Percentiles rank a stretch among this genome's conserved stretches.
Conservation (phyloP, 2,329 filamentous ascomycete genomes). For the Aspergillus fumigatiaffinis region DNA sequence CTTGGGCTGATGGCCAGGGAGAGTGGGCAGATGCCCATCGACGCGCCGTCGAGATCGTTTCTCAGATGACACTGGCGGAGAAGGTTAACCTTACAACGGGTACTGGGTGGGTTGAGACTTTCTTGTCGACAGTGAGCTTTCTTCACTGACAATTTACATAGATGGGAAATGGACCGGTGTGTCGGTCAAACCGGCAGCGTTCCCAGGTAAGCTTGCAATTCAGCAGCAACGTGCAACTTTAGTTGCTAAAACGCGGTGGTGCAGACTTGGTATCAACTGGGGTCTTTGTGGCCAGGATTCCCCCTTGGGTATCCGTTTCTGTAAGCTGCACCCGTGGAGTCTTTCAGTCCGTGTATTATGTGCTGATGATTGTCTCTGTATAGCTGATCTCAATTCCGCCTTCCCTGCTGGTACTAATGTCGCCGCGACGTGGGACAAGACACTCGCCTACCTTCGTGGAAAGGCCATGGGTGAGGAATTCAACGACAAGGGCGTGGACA, state of each 20-base stretch:
- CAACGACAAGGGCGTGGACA: slow-evolving; percentile 69
- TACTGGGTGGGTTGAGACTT: slow-evolving; percentile 59
- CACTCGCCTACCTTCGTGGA: slow-evolving; percentile 65
- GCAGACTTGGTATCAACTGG: slow-evolving; percentile 51
- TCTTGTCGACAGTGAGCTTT: not conserved
- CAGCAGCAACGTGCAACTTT: not conserved
- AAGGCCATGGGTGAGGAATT: slow-evolving; percentile 72
- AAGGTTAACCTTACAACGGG: slow-evolving; percentile 96
- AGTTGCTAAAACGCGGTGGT: not conserved
- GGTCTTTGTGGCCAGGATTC: slow-evolving; percentile 84
- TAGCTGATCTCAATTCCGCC: slow-evolving; percentile 73
- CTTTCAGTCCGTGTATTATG: not conserved
- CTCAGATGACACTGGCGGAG: slow-evolving; percentile 75
- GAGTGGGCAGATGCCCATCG: slow-evolving; percentile 72
- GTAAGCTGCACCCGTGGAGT: slow-evolving; percentile 30
- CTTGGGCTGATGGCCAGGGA: slow-evolving; percentile 74
- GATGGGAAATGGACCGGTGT: slow-evolving; percentile 67
- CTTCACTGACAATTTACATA: slow-evolving; percentile 22
- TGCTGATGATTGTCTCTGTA: not conserved
- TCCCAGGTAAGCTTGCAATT: slow-evolving; percentile 32
- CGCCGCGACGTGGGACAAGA: slow-evolving; percentile 77
- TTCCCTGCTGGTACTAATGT: slow-evolving; percentile 76
- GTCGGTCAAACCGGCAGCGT: slow-evolving; percentile 64
- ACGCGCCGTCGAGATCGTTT: slow-evolving; percentile 74
- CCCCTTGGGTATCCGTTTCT: slow-evolving; percentile 71